Conservation (phyloP, 768 basidiomycete genomes). For the Epithele typhae region DNA sequence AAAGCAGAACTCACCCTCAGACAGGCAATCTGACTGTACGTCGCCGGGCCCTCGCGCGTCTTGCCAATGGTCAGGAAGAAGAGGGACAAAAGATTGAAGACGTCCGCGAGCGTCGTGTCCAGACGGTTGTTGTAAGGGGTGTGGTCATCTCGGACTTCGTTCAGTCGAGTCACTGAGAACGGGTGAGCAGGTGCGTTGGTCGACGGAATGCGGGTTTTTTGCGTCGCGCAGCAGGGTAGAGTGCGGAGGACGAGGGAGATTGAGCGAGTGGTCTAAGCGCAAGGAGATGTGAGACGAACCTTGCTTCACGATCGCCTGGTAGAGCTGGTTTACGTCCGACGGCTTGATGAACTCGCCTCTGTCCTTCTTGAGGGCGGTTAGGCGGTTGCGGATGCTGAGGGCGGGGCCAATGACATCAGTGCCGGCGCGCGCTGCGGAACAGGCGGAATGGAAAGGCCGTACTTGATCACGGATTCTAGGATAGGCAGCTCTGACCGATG, state of each 20-base stretch:
- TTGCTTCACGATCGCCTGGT: conserved; percentile 92
- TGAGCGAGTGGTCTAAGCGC: no score
- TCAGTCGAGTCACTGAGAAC: conserved; percentile 76
- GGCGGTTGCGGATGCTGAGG: conserved; percentile 84
- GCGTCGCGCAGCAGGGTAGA: no score
- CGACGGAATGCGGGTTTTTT: no score
- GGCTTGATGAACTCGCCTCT: conserved; percentile 90
- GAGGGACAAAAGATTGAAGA: conserved; percentile 90
- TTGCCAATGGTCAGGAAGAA: conserved; percentile 99
- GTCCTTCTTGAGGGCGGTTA: conserved; percentile 92
- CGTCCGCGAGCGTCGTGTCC: conserved; percentile 93
- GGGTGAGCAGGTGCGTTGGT: conserved; percentile 6
- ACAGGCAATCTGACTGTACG: conserved; percentile 92
- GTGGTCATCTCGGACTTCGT: conserved; percentile 81
- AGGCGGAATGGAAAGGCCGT: conserved; percentile 22
- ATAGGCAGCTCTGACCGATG: conserved; percentile 75
- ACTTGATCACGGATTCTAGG: conserved; percentile 94
- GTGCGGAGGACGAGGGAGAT: no score
- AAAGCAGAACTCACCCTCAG: conserved; percentile 74
- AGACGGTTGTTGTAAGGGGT: conserved; percentile 81
- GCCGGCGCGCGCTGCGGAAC: conserved; percentile 5
- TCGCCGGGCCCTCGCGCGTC: conserved; percentile 90
- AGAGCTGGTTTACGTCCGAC: conserved; percentile 88
- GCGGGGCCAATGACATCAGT: conserved; percentile 14
- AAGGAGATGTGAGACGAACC: conserved; percentile 41